Evolutionary conservation across 352 stramenopile genomes (phyloP).

Genomic region (Thalassiosira hispida): DNA sequence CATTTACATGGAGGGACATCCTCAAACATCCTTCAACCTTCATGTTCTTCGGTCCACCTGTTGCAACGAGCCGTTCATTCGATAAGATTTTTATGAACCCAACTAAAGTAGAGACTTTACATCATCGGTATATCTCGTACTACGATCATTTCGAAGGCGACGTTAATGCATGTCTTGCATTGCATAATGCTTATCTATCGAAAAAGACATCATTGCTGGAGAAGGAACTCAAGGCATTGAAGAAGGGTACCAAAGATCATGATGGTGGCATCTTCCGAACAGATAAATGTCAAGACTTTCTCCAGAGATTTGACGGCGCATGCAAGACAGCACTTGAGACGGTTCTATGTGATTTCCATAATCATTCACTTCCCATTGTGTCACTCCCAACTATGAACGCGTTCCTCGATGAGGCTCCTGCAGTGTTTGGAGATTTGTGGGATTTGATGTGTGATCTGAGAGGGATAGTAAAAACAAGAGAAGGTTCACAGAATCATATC

Average conservation of each 20-base stretch:
- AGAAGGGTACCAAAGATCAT: background rate
- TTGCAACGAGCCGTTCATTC: background rate
- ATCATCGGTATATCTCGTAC: background rate
- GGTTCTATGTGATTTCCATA: background rate
- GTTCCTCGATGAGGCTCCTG: background rate
- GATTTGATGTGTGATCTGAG: background rate
- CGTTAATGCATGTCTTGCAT: background rate
- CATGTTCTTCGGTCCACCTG: constrained; percentile 25
- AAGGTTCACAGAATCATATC: no score
- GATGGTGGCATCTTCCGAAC: background rate
- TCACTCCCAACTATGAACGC: background rate
- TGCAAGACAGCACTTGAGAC: background rate
- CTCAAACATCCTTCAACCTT: background rate
- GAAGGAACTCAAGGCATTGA: no score
- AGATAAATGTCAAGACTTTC: background rate
- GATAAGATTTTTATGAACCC: background rate
- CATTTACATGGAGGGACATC: constrained; percentile 10
- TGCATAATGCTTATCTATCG: background rate
- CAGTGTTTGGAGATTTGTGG: background rate
- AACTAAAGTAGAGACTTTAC: background rate
- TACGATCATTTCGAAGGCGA: constrained; percentile 3
- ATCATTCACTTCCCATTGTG: background rate
- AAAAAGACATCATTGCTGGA: no score
- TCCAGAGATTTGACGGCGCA: background rate
- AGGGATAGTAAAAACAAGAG: no score